phyloP scores from a whole-genome alignment of 2,329 filamentous ascomycete species.

The Orbilia ellipsospora region DNA sequence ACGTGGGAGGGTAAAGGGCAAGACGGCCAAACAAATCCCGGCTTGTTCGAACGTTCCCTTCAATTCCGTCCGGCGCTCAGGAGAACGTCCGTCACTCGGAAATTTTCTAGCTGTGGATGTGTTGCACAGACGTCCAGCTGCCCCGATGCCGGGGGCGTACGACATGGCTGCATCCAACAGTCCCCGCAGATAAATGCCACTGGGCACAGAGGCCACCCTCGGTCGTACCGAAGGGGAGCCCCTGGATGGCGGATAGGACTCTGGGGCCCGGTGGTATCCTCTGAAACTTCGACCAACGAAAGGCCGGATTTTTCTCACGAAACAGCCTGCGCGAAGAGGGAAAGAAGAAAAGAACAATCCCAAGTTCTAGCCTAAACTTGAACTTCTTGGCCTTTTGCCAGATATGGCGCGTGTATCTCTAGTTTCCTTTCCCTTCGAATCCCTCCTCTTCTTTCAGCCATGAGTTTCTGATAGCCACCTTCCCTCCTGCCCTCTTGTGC shows the following conservation, averaged over 20 bases:
- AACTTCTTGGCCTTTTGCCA: constrained; percentile 25
- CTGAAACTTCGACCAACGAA: not conserved
- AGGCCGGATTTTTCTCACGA: not conserved
- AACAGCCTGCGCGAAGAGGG: not conserved
- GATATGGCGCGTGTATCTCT: constrained; percentile 17
- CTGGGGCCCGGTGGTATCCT: not conserved
- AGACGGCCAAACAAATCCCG: constrained; percentile 34
- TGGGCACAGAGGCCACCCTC: no score
- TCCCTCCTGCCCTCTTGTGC: constrained; percentile 32
- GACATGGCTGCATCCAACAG: no score
- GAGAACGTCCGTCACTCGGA: constrained; percentile 33
- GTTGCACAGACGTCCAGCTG: constrained; percentile 33
- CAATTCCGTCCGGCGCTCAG: constrained; percentile 46
- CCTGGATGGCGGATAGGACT: not conserved
- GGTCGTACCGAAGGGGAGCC: not conserved
- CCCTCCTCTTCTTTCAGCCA: constrained; percentile 29
- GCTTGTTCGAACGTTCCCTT: constrained; percentile 10
- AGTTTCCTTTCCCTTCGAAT: constrained; percentile 8
- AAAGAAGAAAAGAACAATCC: constrained; percentile 13
- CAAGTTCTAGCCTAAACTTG: constrained; percentile 54
- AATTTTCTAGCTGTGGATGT: constrained; percentile 34
- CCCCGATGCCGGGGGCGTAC: constrained; percentile 19
- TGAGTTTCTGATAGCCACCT: constrained; percentile 43
- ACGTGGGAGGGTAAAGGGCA: constrained; percentile 36
- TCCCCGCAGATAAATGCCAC: no score